Evolutionary conservation across 345 rosid genomes (phyloP), one percentile per base, ranked within the genome.

Genomic region (Nasturtium officinale): DNA sequence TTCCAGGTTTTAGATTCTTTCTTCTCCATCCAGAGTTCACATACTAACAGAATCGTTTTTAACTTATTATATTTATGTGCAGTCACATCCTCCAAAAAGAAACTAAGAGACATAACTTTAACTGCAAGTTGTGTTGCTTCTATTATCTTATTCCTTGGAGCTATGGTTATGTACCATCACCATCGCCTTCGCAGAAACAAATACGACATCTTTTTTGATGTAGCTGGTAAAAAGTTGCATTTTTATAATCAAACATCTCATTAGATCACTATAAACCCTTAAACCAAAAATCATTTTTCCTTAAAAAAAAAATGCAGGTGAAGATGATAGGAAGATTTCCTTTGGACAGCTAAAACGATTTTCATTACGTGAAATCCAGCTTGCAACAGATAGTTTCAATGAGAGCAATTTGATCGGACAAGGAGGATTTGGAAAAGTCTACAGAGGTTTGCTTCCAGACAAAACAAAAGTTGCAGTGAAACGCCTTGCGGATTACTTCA

Each of bases 361-460:
- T 81, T 90, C 96, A 1, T 87, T 83, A 78, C 94, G 90, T 0
- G 92, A 87, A 77, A 69, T 93, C 62, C 94, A 90, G 64, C 78
- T 89, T 7, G 97, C 98, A 57, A 90, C 98, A 4, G 86, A 89
- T 69, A 82, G 87, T 73, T 93, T 93, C 87, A 85, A 85, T 38
- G 97, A 90, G 53, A 81, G 69, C 74, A 90, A 85, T 68, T 21
- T 89, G 64, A 89, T 93, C 13, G 98, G 98, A 62, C 96, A 87
- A 69, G 96, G 98, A 82, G 98, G 98, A 9, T 93, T 89, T 71
- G 98, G 98, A 16, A 90, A 87, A 78, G 97, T 93, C 32, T 93
- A 93, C 66, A 86, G 81, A 82, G 98, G 97, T 51, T 76, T 87
- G 60, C 98, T 93, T 73, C 73, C 85, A 15, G 97, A 90, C 83